Evolutionary conservation across 169 alveolate genomes (phyloP).

Genomic region (Sarcocystis neurona): DNA sequence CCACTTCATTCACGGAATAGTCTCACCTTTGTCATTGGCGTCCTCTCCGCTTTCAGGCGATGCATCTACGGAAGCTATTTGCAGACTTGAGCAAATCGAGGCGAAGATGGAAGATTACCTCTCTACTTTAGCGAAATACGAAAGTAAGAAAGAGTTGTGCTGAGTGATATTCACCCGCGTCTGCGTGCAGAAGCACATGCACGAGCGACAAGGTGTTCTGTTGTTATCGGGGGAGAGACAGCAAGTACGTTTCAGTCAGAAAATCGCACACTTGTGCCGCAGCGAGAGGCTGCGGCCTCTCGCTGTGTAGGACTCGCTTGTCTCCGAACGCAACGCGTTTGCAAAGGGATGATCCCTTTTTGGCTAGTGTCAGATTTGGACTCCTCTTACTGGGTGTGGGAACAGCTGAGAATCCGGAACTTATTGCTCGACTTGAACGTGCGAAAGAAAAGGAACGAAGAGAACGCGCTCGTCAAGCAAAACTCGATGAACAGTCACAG

Average conservation of each 20-base stretch:
- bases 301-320: not conserved
- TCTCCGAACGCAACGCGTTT: not conserved
- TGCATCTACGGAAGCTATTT: conserved; percentile 48
- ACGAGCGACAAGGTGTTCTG: no score
- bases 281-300: no score
- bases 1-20: no score
- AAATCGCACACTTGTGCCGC: no score
- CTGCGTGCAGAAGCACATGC: not conserved
- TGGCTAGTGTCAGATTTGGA: not conserved
- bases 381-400: not conserved
- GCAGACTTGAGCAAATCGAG: conserved; percentile 64
- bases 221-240: no score
- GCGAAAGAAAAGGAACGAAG: conserved; percentile 65
- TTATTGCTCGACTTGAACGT: conserved; percentile 47
- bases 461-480: conserved; percentile 63
- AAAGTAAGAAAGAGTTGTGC: no score
- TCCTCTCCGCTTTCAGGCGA: conserved; percentile 52
- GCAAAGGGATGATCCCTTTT: not conserved
- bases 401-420: conserved; percentile 63
- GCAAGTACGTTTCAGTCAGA: no score
- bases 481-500: conserved; percentile 55
- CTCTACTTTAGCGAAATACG: conserved; percentile 51
- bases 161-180: no score
- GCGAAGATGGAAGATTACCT: conserved; percentile 58
- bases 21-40: no score